Evolutionary conservation across 257 asterid genomes (phyloP).

Genomic region (Osmanthus fragrans): DNA sequence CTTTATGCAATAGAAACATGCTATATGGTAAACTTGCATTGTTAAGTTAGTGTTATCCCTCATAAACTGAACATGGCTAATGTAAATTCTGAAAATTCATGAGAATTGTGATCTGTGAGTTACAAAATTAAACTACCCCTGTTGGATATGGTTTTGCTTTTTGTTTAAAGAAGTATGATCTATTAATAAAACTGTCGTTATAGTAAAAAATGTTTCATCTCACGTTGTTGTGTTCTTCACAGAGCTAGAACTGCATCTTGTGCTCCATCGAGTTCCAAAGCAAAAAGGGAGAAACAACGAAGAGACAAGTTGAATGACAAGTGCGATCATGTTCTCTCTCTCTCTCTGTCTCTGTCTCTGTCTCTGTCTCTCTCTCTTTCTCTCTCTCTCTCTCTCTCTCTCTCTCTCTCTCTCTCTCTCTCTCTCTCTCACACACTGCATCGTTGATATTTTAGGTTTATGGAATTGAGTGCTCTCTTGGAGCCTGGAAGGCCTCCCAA

Average conservation of each 20-base stretch:
- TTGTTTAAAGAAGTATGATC: not conserved
- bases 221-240: constrained; percentile 19
- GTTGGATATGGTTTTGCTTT: not conserved
- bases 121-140: not conserved
- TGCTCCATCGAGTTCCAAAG: constrained; percentile 67
- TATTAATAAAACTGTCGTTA: not conserved
- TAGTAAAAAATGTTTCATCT: not conserved
- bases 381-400: no score
- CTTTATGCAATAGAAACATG: not conserved
- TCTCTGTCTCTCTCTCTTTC: no score
- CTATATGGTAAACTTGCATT: not conserved
- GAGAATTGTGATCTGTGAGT: not conserved
- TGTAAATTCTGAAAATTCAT: constrained; percentile 1
- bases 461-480: constrained; percentile 69
- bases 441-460: constrained; percentile 40
- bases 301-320: constrained; percentile 74
- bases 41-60: not conserved
- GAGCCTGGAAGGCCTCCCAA: constrained; percentile 81
- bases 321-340: constrained; percentile 34
- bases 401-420: no score
- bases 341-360: no score
- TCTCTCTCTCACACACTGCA: not conserved
- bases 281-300: constrained; percentile 75
- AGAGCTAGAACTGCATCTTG: constrained; percentile 60
- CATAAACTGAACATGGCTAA: not conserved